Percentiles rank a stretch among this genome's conserved stretches.
phyloP scores from a whole-genome alignment of 495 filamentous ascomycete genomes.

The Daldinia concentrica region DNA sequence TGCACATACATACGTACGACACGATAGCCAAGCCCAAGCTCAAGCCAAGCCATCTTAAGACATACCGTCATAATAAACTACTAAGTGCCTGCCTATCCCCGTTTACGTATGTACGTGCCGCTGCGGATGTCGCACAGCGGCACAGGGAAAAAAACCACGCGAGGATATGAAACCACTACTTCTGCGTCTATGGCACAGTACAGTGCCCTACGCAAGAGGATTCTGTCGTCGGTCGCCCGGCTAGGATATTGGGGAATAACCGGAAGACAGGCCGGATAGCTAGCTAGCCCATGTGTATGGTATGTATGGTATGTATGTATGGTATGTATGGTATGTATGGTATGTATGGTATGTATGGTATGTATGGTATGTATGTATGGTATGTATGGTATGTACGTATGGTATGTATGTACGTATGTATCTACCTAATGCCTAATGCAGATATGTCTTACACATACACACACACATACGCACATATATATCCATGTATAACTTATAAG shows the following conservation, averaged over 20 bases:
- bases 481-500: too few species aligned
- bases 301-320: background rate
- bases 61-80: background rate
- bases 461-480: background rate
- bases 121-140: background rate
- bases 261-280: background rate
- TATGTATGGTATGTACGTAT: background rate
- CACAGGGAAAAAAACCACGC: background rate
- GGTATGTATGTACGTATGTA: background rate
- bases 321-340: background rate
- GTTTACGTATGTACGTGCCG: background rate
- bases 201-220: background rate
- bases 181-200: too few species aligned
- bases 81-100: too few species aligned
- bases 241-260: background rate
- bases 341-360: background rate
- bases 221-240: background rate
- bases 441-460: background rate
- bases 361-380: background rate
- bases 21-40: background rate
- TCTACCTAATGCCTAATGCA: too few species aligned
- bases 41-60: background rate
- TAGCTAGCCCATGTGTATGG: background rate
- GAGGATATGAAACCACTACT: too few species aligned
- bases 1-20: background rate